Conservation (phyloP, 1,139 yeast species). For the Lodderomyces orthopsilosis region DNA sequence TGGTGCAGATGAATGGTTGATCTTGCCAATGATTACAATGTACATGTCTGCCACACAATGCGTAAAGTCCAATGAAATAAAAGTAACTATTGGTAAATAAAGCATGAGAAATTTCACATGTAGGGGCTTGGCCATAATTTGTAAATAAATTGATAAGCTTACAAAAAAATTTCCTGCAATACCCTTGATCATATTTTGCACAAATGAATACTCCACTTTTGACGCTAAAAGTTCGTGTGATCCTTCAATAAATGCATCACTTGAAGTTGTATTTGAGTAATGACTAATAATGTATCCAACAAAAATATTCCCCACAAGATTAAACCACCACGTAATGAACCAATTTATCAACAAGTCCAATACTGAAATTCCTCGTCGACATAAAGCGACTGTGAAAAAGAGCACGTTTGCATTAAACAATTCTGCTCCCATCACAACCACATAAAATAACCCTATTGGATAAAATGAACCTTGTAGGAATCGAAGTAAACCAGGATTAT, state of each 20-base stretch:
- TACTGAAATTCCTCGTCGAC: constrained; percentile 65
- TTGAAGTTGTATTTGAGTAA: constrained; percentile 46
- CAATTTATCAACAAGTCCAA: constrained; percentile 64
- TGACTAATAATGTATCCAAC: constrained; percentile 63
- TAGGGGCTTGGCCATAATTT: constrained; percentile 73
- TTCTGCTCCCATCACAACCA: constrained; percentile 71
- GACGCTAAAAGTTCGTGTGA: constrained; percentile 44
- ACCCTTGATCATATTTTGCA: constrained; percentile 59
- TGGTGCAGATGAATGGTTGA: constrained; percentile 60
- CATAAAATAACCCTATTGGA: constrained; percentile 71
- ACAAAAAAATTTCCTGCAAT: constrained; percentile 78
- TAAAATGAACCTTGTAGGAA: constrained; percentile 56
- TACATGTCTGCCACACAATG: constrained; percentile 84
- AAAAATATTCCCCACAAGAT: constrained; percentile 61
- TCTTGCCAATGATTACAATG: constrained; percentile 58
- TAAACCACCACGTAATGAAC: constrained; percentile 66
- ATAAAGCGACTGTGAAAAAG: constrained; percentile 63
- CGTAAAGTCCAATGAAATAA: constrained; percentile 71
- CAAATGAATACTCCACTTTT: constrained; percentile 50
- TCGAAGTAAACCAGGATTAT: constrained; percentile 53
- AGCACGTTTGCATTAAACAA: constrained; percentile 69
- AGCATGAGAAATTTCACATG: constrained; percentile 72
- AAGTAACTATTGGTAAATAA: constrained; percentile 65
- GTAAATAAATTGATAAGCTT: constrained; percentile 69
- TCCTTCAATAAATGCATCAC: constrained; percentile 41